Evolutionary conservation across 345 rosid genomes (phyloP), one percentile per base, ranked within the genome.

Genomic region (Hibiscus trionum): DNA sequence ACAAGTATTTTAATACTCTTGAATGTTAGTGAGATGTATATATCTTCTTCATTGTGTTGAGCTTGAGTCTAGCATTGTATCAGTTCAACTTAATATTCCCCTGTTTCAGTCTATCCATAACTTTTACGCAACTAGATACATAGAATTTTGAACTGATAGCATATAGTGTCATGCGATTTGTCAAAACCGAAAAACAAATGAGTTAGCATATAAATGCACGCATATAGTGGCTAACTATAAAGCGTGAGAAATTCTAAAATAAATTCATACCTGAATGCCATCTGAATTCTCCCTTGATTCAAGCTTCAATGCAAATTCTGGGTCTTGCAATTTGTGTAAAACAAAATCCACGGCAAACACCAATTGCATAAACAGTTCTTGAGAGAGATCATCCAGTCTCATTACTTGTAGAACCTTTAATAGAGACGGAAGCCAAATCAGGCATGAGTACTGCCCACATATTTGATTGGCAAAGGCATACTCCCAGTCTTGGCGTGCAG

Each of bases 361-460:
- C 81, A 84, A 77, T 75, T 85, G 85, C 42, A 83, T 33, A 72
- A 74, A 67, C 64, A 77, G 61, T 52, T 84, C 83, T 76, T 72
- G 79, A 56, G 80, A 65, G 52, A 78, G 73, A 78, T 74, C 69
- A 58, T 73, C 82, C 69, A 63, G 61, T 74, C 76, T 80, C 62
- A 87, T 79, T 62, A 67, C 75, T 80, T 77, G 81, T 76, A 95
- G 88, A 81, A 88, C 75, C 69, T 37, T 79, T 77, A 87, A 88
- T 56, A 92, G 80, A 61, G 97, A 88, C 26, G 94, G 89, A 79
- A 95, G 97, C 99, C 99, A 95, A 79, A 83, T 83, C 65, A 74
- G 67, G 79, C 91, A 87, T 24, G 98, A 79, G 77, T 85, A 90
- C 61, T 89, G 97, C 77, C 87, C 90, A 81, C 87, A 86, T 77